Evolutionary conservation across 2,329 filamentous ascomycete species (phyloP).

Genomic region (Rugonectria rugulosa): DNA sequence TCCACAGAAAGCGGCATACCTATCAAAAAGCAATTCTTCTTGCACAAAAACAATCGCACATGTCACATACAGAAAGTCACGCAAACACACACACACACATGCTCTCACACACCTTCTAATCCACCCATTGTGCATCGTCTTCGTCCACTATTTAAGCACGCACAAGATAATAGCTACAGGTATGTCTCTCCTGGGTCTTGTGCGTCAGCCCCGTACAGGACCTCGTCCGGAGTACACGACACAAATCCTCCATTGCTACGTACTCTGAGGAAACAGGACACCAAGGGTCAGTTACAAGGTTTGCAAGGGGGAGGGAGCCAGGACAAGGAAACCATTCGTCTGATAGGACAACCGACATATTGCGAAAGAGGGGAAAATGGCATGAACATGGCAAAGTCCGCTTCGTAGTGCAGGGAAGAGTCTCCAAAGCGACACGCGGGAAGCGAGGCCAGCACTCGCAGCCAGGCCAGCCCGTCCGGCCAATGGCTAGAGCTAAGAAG

Average conservation of each 20-base stretch:
- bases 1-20: conserved; percentile 6
- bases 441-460: conserved; percentile 9
- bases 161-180: not conserved
- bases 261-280: no score
- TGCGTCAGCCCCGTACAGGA: conserved; percentile 1
- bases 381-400: conserved; percentile 10
- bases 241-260: not conserved
- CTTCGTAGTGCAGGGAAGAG: conserved; percentile 5
- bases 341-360: conserved; percentile 8
- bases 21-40: not conserved
- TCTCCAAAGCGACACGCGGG: conserved; percentile 12
- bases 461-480: not conserved
- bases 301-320: conserved; percentile 13
- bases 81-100: conserved; percentile 3
- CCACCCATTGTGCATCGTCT: no score
- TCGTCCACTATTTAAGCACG: conserved; percentile 3
- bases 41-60: conserved; percentile 4
- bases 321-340: conserved; percentile 1
- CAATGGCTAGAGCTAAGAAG: not conserved
- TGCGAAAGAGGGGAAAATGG: conserved; percentile 1
- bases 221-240: conserved; percentile 1
- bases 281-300: conserved; percentile 15
- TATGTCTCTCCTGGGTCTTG: conserved; percentile 1
- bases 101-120: conserved; percentile 1
- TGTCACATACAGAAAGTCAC: conserved; percentile 11